Evolutionary conservation across 176 grass and related monocot species (phyloP), one percentile per base, ranked within the genome.

Genomic region (Ampelocalamus luodianensis): DNA sequence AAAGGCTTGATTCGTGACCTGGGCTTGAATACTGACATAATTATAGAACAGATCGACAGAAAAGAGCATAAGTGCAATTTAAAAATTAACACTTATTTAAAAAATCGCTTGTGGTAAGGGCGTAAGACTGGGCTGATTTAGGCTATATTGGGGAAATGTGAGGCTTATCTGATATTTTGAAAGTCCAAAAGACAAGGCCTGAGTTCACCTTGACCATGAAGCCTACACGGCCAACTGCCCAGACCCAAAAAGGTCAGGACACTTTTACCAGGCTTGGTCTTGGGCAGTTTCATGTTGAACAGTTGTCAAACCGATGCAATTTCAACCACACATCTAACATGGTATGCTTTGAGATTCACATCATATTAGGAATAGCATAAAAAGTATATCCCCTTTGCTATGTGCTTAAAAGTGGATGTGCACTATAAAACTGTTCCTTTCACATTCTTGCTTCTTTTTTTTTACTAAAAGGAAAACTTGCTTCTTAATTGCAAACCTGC

Each of bases 401-500:
- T 75, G 72, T 43, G 46, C 16, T 77, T 24, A 5, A 72, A 10
- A n/a, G n/a, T 77, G 24, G 9, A 36, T 54, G 16, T 74, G 38
- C 39, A 32, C 23, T 64, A 32, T 51, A 64, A 32, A 20, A 43
- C 10, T 82, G n/a, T 29, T 10, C 36, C 24, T 70, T 78, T 56
- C 42, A 68, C 26, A n/a, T 78, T 49, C 6, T 77, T 26, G 14
- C 26, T 44, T 75, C 12, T 45, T 78, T 49, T 49, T 49, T 43
- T 32, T 37, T 5, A 13, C 12, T 42, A 42, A 7, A 27, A 74
- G 20, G 32, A 34, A 13, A 36, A 50, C 8, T 54, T 37, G 48
- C 71, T 73, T 73, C 71, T 51, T 73, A 36, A 29, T 74, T 18
- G 14, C 48, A 74, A 53, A 74, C 16, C 20, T 79, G 22, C 9